phyloP scores from a whole-genome alignment of 208 protist genomes.

The Leishmania mexicana region DNA sequence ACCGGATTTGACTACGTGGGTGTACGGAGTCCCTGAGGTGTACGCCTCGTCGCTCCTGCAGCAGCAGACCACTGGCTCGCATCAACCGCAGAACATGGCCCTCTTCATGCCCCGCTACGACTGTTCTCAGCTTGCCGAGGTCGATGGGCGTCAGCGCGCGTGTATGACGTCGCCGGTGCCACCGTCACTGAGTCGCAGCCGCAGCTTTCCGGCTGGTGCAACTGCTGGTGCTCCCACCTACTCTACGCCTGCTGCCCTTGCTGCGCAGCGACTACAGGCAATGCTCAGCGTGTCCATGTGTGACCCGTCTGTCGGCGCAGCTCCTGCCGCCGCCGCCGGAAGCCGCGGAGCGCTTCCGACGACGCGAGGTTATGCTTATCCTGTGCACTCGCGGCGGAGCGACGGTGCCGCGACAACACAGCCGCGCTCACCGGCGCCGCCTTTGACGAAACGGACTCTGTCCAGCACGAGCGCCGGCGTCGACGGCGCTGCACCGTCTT shows the following conservation, averaged over 20 bases:
- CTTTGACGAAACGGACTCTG: background rate
- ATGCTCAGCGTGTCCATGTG: conserved; percentile 57
- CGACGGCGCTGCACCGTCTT: background rate
- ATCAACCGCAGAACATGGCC: conserved; percentile 30
- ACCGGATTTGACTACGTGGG: conserved; percentile 53
- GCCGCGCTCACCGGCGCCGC: background rate
- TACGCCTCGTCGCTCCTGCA: conserved; percentile 20
- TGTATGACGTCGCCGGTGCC: background rate
- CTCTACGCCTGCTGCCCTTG: conserved; percentile 50
- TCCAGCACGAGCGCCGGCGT: background rate
- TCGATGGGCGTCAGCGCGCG: conserved; percentile 13
- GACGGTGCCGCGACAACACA: background rate
- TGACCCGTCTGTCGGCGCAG: conserved; percentile 34
- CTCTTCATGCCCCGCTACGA: conserved; percentile 32
- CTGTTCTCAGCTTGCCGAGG: conserved; percentile 20
- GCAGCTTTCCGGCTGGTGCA: background rate
- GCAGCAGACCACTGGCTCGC: conserved; percentile 4
- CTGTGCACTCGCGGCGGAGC: background rate
- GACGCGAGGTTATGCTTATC: conserved; percentile 1
- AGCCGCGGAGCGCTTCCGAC: background rate
- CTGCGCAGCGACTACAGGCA: conserved; percentile 61
- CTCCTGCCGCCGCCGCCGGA: background rate
- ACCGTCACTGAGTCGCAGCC: background rate
- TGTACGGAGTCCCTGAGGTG: conserved; percentile 57
- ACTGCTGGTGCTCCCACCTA: conserved; percentile 14